A percentile compares a stretch with the other conserved stretches of the same genome.
Evolutionary conservation across 1,139 yeast genomes (phyloP).

Genomic region (Zygoascus hellenicus): DNA sequence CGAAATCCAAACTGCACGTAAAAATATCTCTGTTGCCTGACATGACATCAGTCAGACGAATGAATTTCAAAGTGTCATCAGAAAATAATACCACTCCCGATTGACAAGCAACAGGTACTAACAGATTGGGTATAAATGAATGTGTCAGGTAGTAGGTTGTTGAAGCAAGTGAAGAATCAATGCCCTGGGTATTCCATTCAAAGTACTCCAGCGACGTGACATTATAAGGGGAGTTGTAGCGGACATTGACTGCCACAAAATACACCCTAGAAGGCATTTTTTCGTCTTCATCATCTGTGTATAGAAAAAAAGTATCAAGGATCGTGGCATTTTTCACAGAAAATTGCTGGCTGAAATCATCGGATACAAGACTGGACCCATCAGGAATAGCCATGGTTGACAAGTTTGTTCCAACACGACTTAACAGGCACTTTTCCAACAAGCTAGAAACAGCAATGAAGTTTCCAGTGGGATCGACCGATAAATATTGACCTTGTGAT

Average conservation of each 20-base stretch:
- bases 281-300: not conserved
- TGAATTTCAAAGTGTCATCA: constrained; percentile 13
- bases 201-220: constrained; percentile 2
- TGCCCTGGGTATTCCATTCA: constrained; percentile 2
- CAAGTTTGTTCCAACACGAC: not conserved
- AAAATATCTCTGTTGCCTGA: constrained; percentile 18
- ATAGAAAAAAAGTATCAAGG: constrained; percentile 2
- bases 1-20: constrained; percentile 7
- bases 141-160: no score
- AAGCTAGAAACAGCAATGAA: constrained; percentile 6
- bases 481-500: constrained; percentile 4
- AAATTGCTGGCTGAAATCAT: not conserved
- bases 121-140: not conserved
- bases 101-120: constrained; percentile 20
- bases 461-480: constrained; percentile 3
- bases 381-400: constrained; percentile 5
- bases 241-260: not conserved
- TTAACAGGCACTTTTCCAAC: not conserved
- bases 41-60: constrained; percentile 19
- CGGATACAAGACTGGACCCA: not conserved
- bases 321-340: not conserved
- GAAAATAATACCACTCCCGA: constrained; percentile 19
- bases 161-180: not conserved
- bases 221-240: not conserved
- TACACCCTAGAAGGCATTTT: not conserved